Base-by-base conservation (phyloP, 257 asterid species). In the Anisodus tanguticus region DNA sequence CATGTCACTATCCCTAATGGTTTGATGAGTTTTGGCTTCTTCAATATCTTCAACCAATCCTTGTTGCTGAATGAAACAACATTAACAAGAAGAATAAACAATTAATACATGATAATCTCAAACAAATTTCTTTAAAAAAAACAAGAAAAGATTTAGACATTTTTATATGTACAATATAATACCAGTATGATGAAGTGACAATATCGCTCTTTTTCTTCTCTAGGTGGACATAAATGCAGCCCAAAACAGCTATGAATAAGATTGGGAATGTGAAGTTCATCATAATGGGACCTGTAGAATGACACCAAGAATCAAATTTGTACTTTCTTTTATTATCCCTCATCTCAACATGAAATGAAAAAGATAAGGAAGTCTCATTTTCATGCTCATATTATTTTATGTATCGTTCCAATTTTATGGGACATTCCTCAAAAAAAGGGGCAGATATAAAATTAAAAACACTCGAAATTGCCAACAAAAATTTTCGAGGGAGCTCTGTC, bases 261-360 rank as follows among this genome's bases (percentile, higher is more conserved):
- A 97, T 91, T 19, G 99, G 99, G 67, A 95, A 91, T 63, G 98
- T 95, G 91, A 95, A 97, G 91, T 92, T 96, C 94, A 97, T 83
- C 92, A 92, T 90, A 80, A 93, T 93, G 16, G 99, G 94, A 84
- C 98, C 98, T 94, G 89, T 19, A 82, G 51, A 37, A 68, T 66
- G 3, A 26, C 57, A 83, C 39, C 59, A 66, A 51, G 12, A 76
- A 76, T 49, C 13, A 76, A 76, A 63, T 3, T 9, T 9, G 35
- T 45, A 53, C 49, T 8, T 4, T 7, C 39, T 53, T 51, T 45
- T 17, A 11, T 55, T 82, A 11, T 9, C 15, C 45, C 45, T 31
- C 9, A 49, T 19, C 22, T 17, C 49, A 37, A 57, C 9, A 31
- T n/a, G n/a, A 58, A 15, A 58, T 11, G 9, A 3, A 0, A 39